Evolutionary conservation across 345 rosid genomes (phyloP), one percentile per base, ranked within the genome.

Genomic region (Durio zibethinus): DNA sequence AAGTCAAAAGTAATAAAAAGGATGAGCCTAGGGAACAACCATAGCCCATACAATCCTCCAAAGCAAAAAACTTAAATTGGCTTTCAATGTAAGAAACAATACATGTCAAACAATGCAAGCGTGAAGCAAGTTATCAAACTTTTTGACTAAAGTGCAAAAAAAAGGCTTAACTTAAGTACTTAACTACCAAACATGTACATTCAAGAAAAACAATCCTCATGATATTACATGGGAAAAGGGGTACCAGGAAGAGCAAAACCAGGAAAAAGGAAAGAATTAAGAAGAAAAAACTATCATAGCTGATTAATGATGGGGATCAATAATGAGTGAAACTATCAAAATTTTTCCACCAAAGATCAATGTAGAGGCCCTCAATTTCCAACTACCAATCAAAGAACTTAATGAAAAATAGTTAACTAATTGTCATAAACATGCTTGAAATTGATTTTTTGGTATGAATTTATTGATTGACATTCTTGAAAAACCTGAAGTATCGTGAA

Each of bases 101-200:
- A 45, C 47, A 78, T 78, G 76, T 71, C 79, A 75, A 47, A 72
- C 50, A 79, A 66, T 76, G 79, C 60, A 74, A 45, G 74, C 77
- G 52, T 16, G 63, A 82, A 69, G 35, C 50, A 42, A 56, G 50
- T 63, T 29, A 56, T 77, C 52, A 10, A 52, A 25, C 62, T 62
- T 45, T 74, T 52, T 31, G 73, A 62, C 35, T 35, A 42, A 69
- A 78, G 69, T 62, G 35, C 56, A 54, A 27, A 10, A 77, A 48
- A 69, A 3, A 62, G 62, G 25, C 29, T 43, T 15, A 64, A 40
- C 27, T 80, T 52, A 40, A 36, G n/a, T 60, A 54, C 18, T 27
- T 38, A 53, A 31, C 15, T 23, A 62, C 10, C 21, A 40, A 54
- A 20, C 48, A 27, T 14, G 21, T n/a, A 59, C 31, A 27, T 4